phyloP scores from a whole-genome alignment of 2,329 filamentous ascomycete genomes.

The Mycosphaerelloides madeirae region DNA sequence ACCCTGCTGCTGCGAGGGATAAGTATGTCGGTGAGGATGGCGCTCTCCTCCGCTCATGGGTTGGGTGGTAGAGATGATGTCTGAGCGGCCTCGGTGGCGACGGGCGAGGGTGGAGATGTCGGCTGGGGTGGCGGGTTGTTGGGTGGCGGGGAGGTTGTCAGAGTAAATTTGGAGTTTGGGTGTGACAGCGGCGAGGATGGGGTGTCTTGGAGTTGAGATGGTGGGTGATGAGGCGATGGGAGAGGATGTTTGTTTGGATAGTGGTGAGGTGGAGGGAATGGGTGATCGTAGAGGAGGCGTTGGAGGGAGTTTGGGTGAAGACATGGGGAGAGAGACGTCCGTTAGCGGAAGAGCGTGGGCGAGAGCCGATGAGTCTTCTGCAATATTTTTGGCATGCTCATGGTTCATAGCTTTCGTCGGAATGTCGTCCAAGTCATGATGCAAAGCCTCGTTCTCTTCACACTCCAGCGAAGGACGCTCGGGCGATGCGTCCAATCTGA shows the following conservation, averaged over 20 bases:
- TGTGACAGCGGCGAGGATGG: conserved; percentile 5
- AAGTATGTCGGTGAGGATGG: conserved; percentile 10
- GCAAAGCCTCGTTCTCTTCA: not conserved
- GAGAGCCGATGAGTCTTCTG: conserved; percentile 15
- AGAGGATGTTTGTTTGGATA: no score
- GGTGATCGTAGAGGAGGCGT: no score
- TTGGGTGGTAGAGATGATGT: conserved; percentile 7
- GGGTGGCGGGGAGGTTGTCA: conserved; percentile 22
- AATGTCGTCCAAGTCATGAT: no score
- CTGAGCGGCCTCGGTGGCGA: conserved; percentile 15
- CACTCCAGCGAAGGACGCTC: not conserved
- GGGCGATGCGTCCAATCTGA: conserved; percentile 8
- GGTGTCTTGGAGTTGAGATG: no score
- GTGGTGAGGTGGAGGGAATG: no score
- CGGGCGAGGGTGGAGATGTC: conserved; percentile 22
- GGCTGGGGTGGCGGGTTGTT: conserved; percentile 34
- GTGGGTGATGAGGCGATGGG: no score
- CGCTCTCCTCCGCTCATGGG: not conserved
- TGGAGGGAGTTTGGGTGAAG: not conserved
- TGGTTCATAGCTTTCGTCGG: no score
- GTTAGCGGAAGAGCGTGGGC: conserved; percentile 19
- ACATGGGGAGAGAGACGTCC: conserved; percentile 8
- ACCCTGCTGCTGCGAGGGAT: conserved; percentile 4
- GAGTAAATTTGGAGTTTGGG: conserved; percentile 29
- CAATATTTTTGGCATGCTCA: no score